Base-by-base conservation (phyloP, 1,284 basidiomycete species). In the Ganoderma multipileum region DNA sequence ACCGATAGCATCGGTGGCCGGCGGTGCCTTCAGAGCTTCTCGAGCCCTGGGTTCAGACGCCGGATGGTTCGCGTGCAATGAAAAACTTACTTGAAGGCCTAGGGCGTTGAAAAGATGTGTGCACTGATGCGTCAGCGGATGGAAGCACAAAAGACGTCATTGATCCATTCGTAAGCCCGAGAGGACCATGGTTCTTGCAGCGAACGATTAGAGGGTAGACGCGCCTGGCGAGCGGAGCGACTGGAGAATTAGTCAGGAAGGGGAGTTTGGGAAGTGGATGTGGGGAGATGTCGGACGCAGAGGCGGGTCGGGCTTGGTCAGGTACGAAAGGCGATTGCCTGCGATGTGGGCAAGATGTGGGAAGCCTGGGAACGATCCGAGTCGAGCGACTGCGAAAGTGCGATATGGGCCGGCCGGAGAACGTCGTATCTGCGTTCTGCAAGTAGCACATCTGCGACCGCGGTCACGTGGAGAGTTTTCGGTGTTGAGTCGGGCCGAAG, bases 401-500 rank as follows among this genome's bases (percentile, higher is more conserved):
- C 33, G 55, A 33, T 58, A n/a, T 38, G 30, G 20, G 16, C 20
- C 33, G 20, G 16, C 20, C 33, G 36, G 28, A 39, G 57, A 26
- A 14, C 33, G 39, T 26, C 39, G 26, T n/a, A 28, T 26, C 28
- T 30, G 39, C 3, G 42, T 50, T 23, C n/a, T 2, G 23, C 47
- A 9, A 26, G 47, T 50, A 23, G 9, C 3, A 42, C 39, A n/a
- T 36, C 20, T 42, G 55, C 7, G 9, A n/a, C 39, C 50, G 54
- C 61, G 66, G 26, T 70, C 71, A 72, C 71, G 71, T 70, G 71
- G n/a, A 36, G 52, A n/a, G 61, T 52, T 38, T 36, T 70, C 71
- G 71, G 71, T 28, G 68, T 63, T 66, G 63, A 64, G 52, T 70
- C 69, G 71, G 71, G 41, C 71, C 68, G 71, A 70, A 65, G 69